phyloP scores from a whole-genome alignment of 2,329 filamentous ascomycete species.

The Dothideomycetes sp. region DNA sequence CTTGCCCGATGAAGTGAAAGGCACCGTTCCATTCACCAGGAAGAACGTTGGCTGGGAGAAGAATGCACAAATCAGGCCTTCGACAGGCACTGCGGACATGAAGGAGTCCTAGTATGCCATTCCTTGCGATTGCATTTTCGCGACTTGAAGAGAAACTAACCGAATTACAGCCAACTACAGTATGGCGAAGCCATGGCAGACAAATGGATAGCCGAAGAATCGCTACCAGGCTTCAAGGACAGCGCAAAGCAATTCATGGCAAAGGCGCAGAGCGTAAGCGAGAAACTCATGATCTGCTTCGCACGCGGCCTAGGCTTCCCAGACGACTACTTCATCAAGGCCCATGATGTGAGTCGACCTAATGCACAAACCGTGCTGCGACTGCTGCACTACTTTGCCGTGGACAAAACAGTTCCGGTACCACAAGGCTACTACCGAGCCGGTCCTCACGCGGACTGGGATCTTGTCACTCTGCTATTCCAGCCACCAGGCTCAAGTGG shows the following conservation, averaged over 20 bases:
- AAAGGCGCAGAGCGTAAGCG: slow-evolving; percentile 40
- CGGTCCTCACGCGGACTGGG: slow-evolving; percentile 55
- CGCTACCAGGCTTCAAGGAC: slow-evolving; percentile 38
- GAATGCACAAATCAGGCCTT: slow-evolving; percentile 46
- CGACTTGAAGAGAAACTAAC: neutral
- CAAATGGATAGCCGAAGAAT: slow-evolving; percentile 39
- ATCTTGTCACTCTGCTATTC: slow-evolving; percentile 51
- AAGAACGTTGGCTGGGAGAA: slow-evolving; percentile 53
- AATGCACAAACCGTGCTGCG: slow-evolving; percentile 46
- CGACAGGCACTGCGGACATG: slow-evolving; percentile 46
- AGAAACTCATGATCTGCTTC: slow-evolving; percentile 48
- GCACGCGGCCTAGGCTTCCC: slow-evolving; percentile 46
- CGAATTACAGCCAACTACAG: slow-evolving; percentile 38
- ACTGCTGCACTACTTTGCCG: slow-evolving; percentile 43
- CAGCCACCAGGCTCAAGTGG: slow-evolving; percentile 50
- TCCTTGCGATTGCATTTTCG: neutral
- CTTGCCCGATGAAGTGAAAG: slow-evolving; percentile 41
- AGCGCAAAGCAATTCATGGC: slow-evolving; percentile 43
- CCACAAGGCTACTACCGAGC: slow-evolving; percentile 45
- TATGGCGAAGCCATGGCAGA: slow-evolving; percentile 45
- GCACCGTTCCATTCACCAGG: slow-evolving; percentile 41
- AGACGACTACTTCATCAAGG: slow-evolving; percentile 45
- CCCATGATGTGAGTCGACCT: slow-evolving; percentile 39
- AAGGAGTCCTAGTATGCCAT: slow-evolving; percentile 47
- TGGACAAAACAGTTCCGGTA: slow-evolving; percentile 18